Percentiles rank a stretch among this genome's conserved stretches.
phyloP scores from a whole-genome alignment of 2,329 filamentous ascomycete genomes.

The Sarocladium oryzae region DNA sequence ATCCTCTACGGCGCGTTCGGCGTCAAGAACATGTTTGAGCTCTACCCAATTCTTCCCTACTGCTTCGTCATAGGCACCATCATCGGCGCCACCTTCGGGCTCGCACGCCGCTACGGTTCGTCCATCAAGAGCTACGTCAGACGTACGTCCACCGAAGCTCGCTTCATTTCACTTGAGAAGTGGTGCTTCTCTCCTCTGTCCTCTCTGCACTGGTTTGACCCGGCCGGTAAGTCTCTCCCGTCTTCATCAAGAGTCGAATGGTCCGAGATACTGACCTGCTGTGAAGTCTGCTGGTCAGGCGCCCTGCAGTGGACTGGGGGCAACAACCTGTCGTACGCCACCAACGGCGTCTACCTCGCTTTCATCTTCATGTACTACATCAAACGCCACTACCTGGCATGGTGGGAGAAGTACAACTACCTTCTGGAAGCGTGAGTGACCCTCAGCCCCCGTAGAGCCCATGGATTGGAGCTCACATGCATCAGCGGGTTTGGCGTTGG shows the following conservation, averaged over 20 bases:
- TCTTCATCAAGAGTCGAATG: no score
- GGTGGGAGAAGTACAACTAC: constrained; percentile 33
- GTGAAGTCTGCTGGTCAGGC: constrained; percentile 2
- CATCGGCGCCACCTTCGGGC: constrained; percentile 18
- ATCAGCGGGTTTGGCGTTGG: constrained; percentile 29
- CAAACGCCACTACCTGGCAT: constrained; percentile 27
- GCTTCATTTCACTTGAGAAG: not conserved
- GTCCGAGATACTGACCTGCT: no score
- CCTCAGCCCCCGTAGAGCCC: not conserved
- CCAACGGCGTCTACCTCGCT: constrained; percentile 29
- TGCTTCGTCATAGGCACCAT: constrained; percentile 31
- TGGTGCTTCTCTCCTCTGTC: constrained; percentile 1
- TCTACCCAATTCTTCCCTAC: constrained; percentile 34
- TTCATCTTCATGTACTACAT: constrained; percentile 36
- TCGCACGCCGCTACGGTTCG: constrained; percentile 17
- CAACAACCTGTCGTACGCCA: constrained; percentile 23
- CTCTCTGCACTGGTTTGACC: constrained; percentile 4
- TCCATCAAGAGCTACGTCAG: not conserved
- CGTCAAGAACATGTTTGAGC: constrained; percentile 26
- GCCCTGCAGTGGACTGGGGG: constrained; percentile 16
- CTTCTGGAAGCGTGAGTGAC: constrained; percentile 1
- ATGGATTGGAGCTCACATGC: not conserved
- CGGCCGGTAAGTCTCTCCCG: not conserved
- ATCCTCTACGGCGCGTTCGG: constrained; percentile 17
- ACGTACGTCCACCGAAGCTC: not conserved